These are phyloP conservation scores for Ocimum tenuiflorum DNA, from an alignment of 257 asterid species.

Conservation along the genomic window DNA sequence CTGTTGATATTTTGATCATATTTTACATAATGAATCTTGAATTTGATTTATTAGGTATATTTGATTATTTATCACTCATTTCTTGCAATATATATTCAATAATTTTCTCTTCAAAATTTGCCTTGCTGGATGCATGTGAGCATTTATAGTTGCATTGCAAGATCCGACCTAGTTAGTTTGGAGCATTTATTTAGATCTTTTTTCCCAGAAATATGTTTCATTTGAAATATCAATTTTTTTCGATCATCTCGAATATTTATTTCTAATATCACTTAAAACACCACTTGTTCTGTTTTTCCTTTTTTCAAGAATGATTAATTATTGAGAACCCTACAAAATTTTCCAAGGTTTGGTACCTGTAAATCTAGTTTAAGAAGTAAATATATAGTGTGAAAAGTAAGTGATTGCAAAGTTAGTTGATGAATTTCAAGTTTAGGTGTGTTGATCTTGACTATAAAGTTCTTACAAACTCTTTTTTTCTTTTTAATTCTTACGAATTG, in stretches of 20 bases:
- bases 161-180: conserved; percentile 23
- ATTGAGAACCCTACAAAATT: background rate
- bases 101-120: background rate
- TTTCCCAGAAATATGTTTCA: background rate
- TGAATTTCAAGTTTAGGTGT: conserved; percentile 13
- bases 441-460: background rate
- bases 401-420: background rate
- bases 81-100: conserved; percentile 5
- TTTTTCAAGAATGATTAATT: background rate
- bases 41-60: background rate
- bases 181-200: conserved; percentile 23
- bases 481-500: too few species aligned
- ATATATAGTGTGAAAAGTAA: background rate
- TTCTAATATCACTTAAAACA: background rate
- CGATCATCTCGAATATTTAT: too few species aligned
- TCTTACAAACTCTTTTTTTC: too few species aligned
- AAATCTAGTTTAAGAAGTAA: background rate
- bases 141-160: conserved; percentile 25
- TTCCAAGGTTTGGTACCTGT: background rate
- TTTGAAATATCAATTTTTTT: background rate
- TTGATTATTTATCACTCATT: background rate
- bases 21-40: background rate
- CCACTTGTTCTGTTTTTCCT: too few species aligned
- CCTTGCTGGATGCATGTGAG: conserved; percentile 25
- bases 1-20: background rate